phyloP scores from a whole-genome alignment of 805 yeast genomes.

The Jamesozyma rosinii region DNA sequence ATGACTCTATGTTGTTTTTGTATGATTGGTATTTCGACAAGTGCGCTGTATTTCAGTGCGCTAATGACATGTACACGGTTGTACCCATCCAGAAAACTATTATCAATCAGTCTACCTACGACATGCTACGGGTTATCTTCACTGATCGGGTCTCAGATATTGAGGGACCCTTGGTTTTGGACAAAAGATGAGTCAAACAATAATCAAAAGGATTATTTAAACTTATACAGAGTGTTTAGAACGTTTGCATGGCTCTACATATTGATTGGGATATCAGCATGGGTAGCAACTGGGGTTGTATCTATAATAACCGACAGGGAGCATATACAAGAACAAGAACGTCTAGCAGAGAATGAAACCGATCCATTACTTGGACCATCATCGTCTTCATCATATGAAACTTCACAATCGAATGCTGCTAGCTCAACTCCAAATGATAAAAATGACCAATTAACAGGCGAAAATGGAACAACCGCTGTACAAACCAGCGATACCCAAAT shows the following conservation, averaged over 20 bases:
- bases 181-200: constrained; percentile 10
- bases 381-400: neutral
- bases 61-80: constrained; percentile 75
- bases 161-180: constrained; percentile 37
- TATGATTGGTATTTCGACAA: constrained; percentile 62
- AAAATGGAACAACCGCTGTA: neutral
- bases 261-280: constrained; percentile 48
- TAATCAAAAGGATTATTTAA: constrained; percentile 26
- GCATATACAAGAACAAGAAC: constrained; percentile 1
- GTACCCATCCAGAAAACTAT: constrained; percentile 65
- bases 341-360: constrained; percentile 18
- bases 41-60: constrained; percentile 61
- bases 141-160: constrained; percentile 57
- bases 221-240: constrained; percentile 44
- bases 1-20: constrained; percentile 43
- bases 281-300: constrained; percentile 56
- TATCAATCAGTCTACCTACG: constrained; percentile 83
- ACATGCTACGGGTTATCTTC: constrained; percentile 80
- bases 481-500: neutral
- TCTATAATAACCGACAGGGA: constrained; percentile 40
- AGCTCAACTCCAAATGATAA: neutral
- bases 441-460: neutral
- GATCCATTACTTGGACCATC: constrained; percentile 13
- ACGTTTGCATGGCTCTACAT: constrained; percentile 47
- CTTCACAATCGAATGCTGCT: neutral